Conservation (phyloP, 768 basidiomycete species). For the Hygrocybe coccinea region DNA sequence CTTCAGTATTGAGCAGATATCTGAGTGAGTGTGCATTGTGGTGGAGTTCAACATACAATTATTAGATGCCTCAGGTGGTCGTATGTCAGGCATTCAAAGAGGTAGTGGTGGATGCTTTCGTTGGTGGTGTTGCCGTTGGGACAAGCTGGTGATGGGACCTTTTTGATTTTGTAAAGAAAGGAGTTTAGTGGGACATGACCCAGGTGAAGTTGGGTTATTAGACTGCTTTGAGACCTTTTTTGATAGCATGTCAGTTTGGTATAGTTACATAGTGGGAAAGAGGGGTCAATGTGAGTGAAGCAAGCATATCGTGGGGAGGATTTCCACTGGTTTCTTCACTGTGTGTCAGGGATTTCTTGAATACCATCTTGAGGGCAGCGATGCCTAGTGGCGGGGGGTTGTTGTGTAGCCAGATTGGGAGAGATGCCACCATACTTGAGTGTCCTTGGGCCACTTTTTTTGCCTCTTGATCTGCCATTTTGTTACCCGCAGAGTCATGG, state of each 20-base stretch:
- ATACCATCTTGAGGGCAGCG: conserved; percentile 13
- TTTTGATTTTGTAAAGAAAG: conserved; percentile 27
- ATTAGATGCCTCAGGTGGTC: not conserved
- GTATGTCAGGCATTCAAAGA: conserved; percentile 26
- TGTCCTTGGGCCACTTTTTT: conserved; percentile 14
- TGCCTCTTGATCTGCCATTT: conserved; percentile 22
- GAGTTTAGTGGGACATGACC: conserved; percentile 27
- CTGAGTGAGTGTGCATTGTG: not conserved
- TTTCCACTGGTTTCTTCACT: conserved; percentile 3
- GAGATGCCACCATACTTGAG: not conserved
- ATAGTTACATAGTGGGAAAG: not conserved
- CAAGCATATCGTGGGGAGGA: not conserved
- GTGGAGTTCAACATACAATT: not conserved
- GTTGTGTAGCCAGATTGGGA: not conserved
- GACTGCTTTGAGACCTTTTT: conserved; percentile 4
- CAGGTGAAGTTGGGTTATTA: conserved; percentile 29
- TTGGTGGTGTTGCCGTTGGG: conserved; percentile 14
- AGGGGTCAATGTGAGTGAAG: not conserved
- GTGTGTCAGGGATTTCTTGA: conserved; percentile 8
- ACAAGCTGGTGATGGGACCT: conserved; percentile 24
- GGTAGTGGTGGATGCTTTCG: conserved; percentile 30
- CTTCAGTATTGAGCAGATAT: not conserved
- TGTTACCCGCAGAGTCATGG: conserved; percentile 13
- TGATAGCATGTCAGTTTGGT: conserved; percentile 5
- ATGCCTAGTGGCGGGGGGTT: conserved; percentile 14